Percentiles rank a stretch among this genome's conserved stretches.
Evolutionary conservation across 2,329 filamentous ascomycete species (phyloP).

Genomic region (Diaporthe sp.): DNA sequence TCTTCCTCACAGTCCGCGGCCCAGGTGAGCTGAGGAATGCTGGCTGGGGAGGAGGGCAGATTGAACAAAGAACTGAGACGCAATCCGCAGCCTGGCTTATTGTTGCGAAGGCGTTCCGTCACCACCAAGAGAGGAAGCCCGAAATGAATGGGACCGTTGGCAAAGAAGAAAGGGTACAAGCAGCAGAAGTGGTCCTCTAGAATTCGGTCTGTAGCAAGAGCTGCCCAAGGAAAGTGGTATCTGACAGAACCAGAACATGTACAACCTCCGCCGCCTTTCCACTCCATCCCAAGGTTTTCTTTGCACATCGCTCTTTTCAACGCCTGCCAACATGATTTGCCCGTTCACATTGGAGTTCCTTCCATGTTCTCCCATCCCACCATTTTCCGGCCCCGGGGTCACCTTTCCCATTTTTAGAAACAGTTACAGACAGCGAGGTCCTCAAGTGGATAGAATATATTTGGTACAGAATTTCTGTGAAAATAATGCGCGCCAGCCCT

Average conservation of each 20-base stretch:
- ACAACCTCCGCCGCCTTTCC: constrained; percentile 18
- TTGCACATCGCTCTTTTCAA: constrained; percentile 25
- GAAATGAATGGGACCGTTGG: not conserved
- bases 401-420: constrained; percentile 1
- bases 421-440: constrained; percentile 7
- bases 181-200: constrained; percentile 11
- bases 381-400: constrained; percentile 1
- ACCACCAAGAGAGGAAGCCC: not conserved
- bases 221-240: constrained; percentile 30
- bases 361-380: not conserved
- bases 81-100: not conserved
- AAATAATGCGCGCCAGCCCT: not conserved
- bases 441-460: constrained; percentile 28
- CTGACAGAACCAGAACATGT: constrained; percentile 24
- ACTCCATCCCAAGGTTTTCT: not conserved
- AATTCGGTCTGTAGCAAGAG: constrained; percentile 18
- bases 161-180: not conserved
- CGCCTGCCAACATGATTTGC: constrained; percentile 16
- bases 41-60: not conserved
- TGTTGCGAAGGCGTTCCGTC: not conserved
- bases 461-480: constrained; percentile 24
- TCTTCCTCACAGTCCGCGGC: not conserved
- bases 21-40: constrained; percentile 20
- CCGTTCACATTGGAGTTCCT: not conserved
- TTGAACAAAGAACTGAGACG: constrained; percentile 5